Evolutionary conservation across 1,284 basidiomycete genomes (phyloP).

Genomic region (Fomitopsis schrenkii): DNA sequence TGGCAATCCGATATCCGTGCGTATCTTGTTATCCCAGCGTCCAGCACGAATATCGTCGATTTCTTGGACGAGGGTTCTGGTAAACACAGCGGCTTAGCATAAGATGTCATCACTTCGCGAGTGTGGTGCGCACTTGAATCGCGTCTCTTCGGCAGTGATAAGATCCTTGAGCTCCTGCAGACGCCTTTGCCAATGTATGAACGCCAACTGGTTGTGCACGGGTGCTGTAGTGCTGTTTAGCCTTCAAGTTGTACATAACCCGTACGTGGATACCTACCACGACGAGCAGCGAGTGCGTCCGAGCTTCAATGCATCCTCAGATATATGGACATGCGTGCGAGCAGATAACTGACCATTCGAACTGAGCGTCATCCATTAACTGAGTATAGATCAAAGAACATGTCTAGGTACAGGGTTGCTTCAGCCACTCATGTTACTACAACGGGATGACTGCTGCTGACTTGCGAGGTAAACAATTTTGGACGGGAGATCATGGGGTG

Average conservation of each 20-base stretch:
- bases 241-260: neutral
- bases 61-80: slow-evolving; percentile 48
- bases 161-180: slow-evolving; percentile 65
- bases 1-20: slow-evolving; percentile 33
- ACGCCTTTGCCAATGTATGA: slow-evolving; percentile 67
- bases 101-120: neutral
- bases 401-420: slow-evolving; percentile 38
- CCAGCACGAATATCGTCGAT: slow-evolving; percentile 76
- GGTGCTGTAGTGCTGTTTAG: neutral
- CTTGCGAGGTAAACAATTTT: slow-evolving; percentile 62
- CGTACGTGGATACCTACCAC: slow-evolving; percentile 12
- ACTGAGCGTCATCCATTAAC: slow-evolving; percentile 63
- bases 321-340: neutral
- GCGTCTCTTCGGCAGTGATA: slow-evolving; percentile 68
- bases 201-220: slow-evolving; percentile 54
- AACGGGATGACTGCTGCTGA: slow-evolving; percentile 29
- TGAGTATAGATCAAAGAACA: slow-evolving; percentile 64
- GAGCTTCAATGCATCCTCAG: slow-evolving; percentile 14
- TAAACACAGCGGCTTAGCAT: neutral
- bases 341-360: slow-evolving; percentile 54
- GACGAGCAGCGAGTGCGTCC: slow-evolving; percentile 15
- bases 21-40: slow-evolving; percentile 56
- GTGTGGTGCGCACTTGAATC: slow-evolving; percentile 61
- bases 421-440: slow-evolving; percentile 6
- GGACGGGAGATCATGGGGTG: slow-evolving; percentile 66